phyloP scores from a whole-genome alignment of 2,329 filamentous ascomycete species.

The Fusarium brevicatenulatum region DNA sequence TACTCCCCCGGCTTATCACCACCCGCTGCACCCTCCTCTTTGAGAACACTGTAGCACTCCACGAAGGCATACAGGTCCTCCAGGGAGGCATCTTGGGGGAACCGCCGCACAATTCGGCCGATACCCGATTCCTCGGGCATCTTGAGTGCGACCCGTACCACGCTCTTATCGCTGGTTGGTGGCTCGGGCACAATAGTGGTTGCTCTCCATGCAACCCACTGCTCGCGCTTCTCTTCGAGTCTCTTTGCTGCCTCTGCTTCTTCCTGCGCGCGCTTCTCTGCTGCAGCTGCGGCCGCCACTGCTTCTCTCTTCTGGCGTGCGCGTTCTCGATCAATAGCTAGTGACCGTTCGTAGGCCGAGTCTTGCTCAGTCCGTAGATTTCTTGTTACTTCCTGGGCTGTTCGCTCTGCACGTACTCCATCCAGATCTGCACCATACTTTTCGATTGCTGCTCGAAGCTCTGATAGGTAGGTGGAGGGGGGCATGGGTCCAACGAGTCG shows the following conservation, averaged over 20 bases:
- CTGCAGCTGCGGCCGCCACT: conserved; percentile 75
- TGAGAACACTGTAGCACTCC: conserved; percentile 81
- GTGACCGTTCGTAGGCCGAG: conserved; percentile 89
- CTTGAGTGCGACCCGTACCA: conserved; percentile 76
- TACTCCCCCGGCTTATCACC: conserved; percentile 70
- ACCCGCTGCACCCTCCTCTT: conserved; percentile 49
- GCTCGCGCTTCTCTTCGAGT: conserved; percentile 58
- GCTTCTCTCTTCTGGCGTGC: conserved; percentile 80
- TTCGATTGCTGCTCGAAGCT: conserved; percentile 77
- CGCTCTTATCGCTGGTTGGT: conserved; percentile 66
- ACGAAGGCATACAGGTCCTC: conserved; percentile 97
- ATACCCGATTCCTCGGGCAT: conserved; percentile 69
- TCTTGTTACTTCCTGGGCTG: conserved; percentile 83
- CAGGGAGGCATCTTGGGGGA: conserved; percentile 73
- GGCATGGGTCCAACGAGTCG: conserved; percentile 79
- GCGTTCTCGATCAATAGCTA: conserved; percentile 88
- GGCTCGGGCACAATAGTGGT: conserved; percentile 76
- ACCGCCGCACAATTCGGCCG: conserved; percentile 81
- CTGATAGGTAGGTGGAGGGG: conserved; percentile 76
- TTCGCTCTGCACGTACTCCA: conserved; percentile 77
- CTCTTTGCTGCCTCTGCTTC: conserved; percentile 69
- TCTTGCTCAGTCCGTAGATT: conserved; percentile 89
- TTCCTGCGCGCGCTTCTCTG: conserved; percentile 68
- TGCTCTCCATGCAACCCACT: conserved; percentile 86
- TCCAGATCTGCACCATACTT: conserved; percentile 81